Evolutionary conservation across 139 green algal genomes (phyloP), one percentile per base, ranked within the genome.

Genomic region (Dunaliella primolecta): DNA sequence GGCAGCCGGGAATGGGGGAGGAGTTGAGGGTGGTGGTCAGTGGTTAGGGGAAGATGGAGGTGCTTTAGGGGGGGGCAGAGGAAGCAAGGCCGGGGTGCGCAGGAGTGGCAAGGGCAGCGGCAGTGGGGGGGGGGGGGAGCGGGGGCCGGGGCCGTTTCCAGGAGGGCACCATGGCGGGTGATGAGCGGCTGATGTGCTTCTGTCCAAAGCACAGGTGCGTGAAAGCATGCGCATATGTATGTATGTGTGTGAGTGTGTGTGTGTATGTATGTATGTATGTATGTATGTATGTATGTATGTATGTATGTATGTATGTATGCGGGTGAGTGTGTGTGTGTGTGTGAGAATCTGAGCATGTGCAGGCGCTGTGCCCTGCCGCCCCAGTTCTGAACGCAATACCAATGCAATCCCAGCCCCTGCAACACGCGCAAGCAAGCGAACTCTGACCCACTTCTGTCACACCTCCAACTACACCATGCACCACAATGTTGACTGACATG

Each of bases 41-140:
- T n/a, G n/a, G n/a, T n/a, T n/a, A n/a, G n/a, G n/a, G n/a, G n/a
- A n/a, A n/a, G n/a, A n/a, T n/a, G n/a, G n/a, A n/a, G n/a, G n/a
- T n/a, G n/a, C n/a, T n/a, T n/a, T n/a, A n/a, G n/a, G n/a, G n/a
- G n/a, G n/a, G n/a, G n/a, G n/a, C n/a, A n/a, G 46, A 15, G 46
- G 46, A 15, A 64, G 46, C 46, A 64, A 64, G 46, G 46, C 46
- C 7, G 46, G 46, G 7, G 46, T 64, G 46, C 46, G 46, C 7
- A 15, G 46, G 46, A 7, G 7, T 15, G 15, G 46, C 57, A 56
- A 37, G 2, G 57, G 83, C 72, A 86, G 74, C 33, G 84, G 90
- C 32, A 64, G 74, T 25, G 79, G 84, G 31, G 84, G 87, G n/a
- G n/a, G 86, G 74, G 36, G 84, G 90, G 32, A 64, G 74, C 32